A percentile compares a stretch with the other conserved stretches of the same genome.
Evolutionary conservation across 2,329 filamentous ascomycete genomes (phyloP).

Genomic region (Xylariaceae sp.): DNA sequence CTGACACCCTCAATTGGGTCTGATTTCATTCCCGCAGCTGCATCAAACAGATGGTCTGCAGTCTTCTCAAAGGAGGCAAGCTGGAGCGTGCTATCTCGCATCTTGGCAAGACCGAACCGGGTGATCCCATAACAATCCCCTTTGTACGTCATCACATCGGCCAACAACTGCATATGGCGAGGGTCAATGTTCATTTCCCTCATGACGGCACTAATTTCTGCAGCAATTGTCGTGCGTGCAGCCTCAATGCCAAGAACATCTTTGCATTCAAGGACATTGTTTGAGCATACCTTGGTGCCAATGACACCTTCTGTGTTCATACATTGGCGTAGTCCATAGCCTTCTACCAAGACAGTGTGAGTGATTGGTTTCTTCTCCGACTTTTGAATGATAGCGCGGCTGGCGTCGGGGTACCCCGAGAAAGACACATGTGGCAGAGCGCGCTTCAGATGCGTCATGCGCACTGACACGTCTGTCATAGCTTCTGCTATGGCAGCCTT

Average conservation of each 20-base stretch:
- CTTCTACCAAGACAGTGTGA: conserved; percentile 81
- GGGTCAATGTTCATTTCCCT: conserved; percentile 92
- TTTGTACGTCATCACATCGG: conserved; percentile 99
- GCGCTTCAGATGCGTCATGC: conserved; percentile 81
- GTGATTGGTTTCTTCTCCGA: conserved; percentile 27
- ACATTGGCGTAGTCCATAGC: conserved; percentile 82
- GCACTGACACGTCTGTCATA: conserved; percentile 64
- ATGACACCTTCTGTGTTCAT: conserved; percentile 93
- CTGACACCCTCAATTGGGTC: conserved; percentile 90
- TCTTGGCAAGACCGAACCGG: conserved; percentile 92
- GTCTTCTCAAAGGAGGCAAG: conserved; percentile 97
- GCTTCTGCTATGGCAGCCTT: conserved; percentile 46
- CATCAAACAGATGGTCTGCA: conserved; percentile 93
- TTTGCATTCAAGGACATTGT: conserved; percentile 85
- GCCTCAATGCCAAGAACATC: conserved; percentile 94
- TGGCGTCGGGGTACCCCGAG: conserved; percentile 81
- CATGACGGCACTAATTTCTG: conserved; percentile 88
- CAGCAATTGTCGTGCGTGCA: conserved; percentile 80
- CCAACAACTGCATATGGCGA: conserved; percentile 93
- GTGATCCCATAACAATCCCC: conserved; percentile 96
- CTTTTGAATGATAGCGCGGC: conserved; percentile 77
- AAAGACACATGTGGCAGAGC: conserved; percentile 79
- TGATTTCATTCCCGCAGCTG: conserved; percentile 84
- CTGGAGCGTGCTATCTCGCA: conserved; percentile 90
- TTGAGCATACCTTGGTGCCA: conserved; percentile 68